phyloP scores from a whole-genome alignment of 371 early-diverging fungal genomes.

The Mortierella sp. region DNA sequence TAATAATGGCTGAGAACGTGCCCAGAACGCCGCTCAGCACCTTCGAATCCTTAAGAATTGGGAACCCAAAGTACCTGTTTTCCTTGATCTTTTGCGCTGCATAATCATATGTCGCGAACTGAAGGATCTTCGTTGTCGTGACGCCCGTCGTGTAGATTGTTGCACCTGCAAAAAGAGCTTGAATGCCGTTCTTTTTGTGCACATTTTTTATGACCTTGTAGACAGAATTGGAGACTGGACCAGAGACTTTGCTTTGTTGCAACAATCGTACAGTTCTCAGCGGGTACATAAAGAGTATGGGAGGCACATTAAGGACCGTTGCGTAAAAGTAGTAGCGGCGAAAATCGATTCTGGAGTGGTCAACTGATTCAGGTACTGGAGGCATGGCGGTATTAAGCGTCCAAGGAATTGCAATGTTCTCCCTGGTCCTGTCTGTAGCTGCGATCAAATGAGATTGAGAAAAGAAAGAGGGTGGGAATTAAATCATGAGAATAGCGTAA shows the following conservation, averaged over 20 bases:
- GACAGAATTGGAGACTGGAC: conserved; percentile 32
- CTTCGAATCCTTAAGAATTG: conserved; percentile 21
- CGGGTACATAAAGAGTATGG: conserved; percentile 39
- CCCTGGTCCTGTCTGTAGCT: background rate
- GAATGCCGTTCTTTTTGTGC: conserved; percentile 30
- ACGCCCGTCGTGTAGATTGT: conserved; percentile 36
- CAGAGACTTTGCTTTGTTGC: conserved; percentile 34
- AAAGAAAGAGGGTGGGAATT: background rate
- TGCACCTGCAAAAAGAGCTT: conserved; percentile 41
- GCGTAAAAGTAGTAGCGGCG: conserved; percentile 49
- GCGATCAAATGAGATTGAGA: background rate
- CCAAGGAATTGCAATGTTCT: background rate
- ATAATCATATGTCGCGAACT: conserved; percentile 55
- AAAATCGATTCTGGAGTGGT: conserved; percentile 46
- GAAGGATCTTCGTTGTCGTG: conserved; percentile 41
- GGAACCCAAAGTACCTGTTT: conserved; percentile 26
- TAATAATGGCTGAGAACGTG: conserved; percentile 39
- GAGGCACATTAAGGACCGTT: conserved; percentile 40
- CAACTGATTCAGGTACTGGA: conserved; percentile 31
- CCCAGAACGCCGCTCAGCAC: conserved; percentile 35
- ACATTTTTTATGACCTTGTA: conserved; percentile 31
- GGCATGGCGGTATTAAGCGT: conserved; percentile 22
- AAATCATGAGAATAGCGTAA: background rate
- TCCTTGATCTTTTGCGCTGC: conserved; percentile 30
- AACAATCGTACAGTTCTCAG: conserved; percentile 49